Evolutionary conservation across 352 stramenopile species (phyloP), one percentile per base, ranked within the genome.

Genomic region (Phytophthora litchii): DNA sequence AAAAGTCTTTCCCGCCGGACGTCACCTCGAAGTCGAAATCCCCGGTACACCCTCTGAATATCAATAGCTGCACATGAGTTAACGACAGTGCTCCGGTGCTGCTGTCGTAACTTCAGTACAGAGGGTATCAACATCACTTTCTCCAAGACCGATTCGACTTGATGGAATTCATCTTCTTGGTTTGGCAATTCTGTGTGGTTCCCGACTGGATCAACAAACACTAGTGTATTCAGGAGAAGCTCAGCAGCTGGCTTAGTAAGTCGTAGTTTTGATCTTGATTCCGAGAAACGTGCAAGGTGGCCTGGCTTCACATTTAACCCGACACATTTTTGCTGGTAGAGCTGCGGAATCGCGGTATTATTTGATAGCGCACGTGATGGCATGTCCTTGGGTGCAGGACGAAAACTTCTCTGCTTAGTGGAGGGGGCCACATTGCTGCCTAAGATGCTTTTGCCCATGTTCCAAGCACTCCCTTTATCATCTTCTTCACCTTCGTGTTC

Each of bases 11-110:
- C 67, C 4, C 76, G 73, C 2, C 74, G 74, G 36, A 83, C 42
- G 9, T 74, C 63, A 16, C 76, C 75, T 36, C 80, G 76, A n/a
- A 89, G 69, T 37, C 54, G 71, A 43, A 88, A 91, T 19, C 79
- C 82, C 16, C 79, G 78, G 44, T 80, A 85, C 0, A 78, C 40
- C 1, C 79, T 67, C 45, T 91, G 79, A 51, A 78, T 49, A 25
- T 84, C 54, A 27, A 88, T 59, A 14, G 70, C 45, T 16, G 71
- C 75, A 25, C 66, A 57, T 11, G 76, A 78, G 0, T 27, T 27
- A 16, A 63, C 3, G 3, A 70, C 50, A 10, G 50, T 43, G 35
- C 44, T 44, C 7, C 35, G 35, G 1, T 49, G 67, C 29, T 77
- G 60, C 23, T 81, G 78, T 2, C 73, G 74, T 0, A 45, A 29